Base-by-base conservation (phyloP, 768 basidiomycete genomes). In the Leccinellum albellum region DNA sequence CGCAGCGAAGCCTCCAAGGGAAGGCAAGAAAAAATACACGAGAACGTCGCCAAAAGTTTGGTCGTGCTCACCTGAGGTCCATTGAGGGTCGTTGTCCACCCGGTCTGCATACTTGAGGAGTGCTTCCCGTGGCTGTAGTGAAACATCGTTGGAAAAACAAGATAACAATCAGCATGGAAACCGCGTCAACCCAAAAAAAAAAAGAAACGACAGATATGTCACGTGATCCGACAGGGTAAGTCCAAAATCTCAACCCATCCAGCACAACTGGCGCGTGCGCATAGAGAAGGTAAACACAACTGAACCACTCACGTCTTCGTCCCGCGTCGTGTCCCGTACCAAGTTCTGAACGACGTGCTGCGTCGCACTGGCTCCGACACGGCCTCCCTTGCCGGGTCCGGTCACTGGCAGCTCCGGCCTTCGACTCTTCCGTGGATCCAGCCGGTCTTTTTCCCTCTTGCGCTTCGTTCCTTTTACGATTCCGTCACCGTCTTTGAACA, bases 281-380 rank as follows among this genome's bases (percentile, higher is more conserved):
- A 37, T 33, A 51, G 29, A 8, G 21, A 55, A 52, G 32, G 47
- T 60, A 47, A 54, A 61, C 60, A 66, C 49, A 64, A 58, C 21
- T 17, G 64, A 62, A 68, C 64, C 54, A 91, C 94, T 82, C 78
- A 98, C 96, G 75, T 98, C 96, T 75, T 96, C 88, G 76, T 93
- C 92, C 65, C 94, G 77, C 44, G 90, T 89, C 60, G 87, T 90
- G 70, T 96, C 92, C 67, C 91, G 82, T 61, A 98, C 93, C 71
- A 98, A 75, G 69, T 93, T 90, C 74, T 97, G 94, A 51, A 98
- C 94, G 62, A 98, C 84, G 70, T 98, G 94, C 65, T 98, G 95
- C 50, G 94, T 98, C 17, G 96, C 96, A 75, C 93, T 95, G 32
- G 94, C 94, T 40, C 97, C 97, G 40, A 99, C 91, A 40, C 97